These are phyloP conservation scores for Diospyros kaki DNA, from an alignment of 148 eudicot genomes.

Conservation along the genomic window DNA sequence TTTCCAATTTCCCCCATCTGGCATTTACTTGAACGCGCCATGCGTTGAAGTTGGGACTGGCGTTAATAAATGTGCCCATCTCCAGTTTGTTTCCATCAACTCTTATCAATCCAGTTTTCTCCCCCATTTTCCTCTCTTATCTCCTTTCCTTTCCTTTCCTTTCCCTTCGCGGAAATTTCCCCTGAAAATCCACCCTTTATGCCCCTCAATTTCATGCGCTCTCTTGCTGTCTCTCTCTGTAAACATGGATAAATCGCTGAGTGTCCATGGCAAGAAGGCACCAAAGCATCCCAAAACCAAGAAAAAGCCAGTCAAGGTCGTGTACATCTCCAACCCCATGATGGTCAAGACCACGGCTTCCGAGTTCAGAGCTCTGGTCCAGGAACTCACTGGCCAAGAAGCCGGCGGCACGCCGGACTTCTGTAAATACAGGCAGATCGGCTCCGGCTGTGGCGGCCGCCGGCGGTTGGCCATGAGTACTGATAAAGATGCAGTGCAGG, in stretches of 20 bases:
- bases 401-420: conserved; percentile 30
- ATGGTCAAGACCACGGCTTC: conserved; percentile 36
- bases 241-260: conserved; percentile 14
- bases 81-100: too few species aligned
- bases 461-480: background rate
- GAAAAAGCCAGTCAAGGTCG: conserved; percentile 40
- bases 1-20: too few species aligned
- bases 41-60: too few species aligned
- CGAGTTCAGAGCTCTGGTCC: conserved; percentile 46
- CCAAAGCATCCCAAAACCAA: conserved; percentile 21
- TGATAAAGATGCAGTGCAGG: background rate
- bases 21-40: too few species aligned
- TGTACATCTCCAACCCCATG: conserved; percentile 59
- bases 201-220: background rate
- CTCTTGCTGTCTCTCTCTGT: background rate
- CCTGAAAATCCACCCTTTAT: background rate
- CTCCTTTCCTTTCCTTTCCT: background rate
- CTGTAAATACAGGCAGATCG: background rate
- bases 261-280: conserved; percentile 17
- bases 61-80: too few species aligned
- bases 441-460: background rate
- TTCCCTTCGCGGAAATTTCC: background rate
- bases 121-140: background rate
- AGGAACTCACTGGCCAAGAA: conserved; percentile 48
- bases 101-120: background rate